Base-by-base conservation (phyloP, 805 yeast species). In the Lipomyces mesembrius region DNA sequence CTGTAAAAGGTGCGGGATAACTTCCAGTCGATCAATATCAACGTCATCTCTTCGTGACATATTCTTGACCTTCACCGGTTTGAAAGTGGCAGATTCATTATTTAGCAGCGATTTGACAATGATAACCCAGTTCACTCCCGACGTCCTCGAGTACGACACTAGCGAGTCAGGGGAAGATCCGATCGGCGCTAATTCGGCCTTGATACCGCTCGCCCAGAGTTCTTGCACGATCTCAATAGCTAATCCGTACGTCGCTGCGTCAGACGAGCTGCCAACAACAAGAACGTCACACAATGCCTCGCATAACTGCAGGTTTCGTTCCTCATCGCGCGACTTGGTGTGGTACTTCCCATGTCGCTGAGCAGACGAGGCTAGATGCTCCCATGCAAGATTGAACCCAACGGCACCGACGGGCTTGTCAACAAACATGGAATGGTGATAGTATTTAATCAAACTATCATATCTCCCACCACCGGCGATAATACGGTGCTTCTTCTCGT, bases 401-500 rank as follows among this genome's bases (percentile, higher is more conserved):
- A 93, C 98, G 0, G 92, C 97, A 62, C 83, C 84, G 82, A 60
- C 68, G 8, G 76, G 81, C 75, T 66, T 73, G 5, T 72, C 71
- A 17, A 72, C 68, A 22, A 78, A 70, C 9, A 85, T 78, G 0
- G 86, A 83, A 71, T 90, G 87, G 0, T 94, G 85, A 67, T 92
- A 83, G 20, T 87, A 82, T 2, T 85, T 80, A 14, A 92, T 85
- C 70, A 95, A 81, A 25, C 82, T 80, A 74, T 94, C 98, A 75
- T 92, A 95, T 63, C 99, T 81, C 2, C 99, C 99, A 57, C 99
- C 99, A 0, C 95, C 94, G 17, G 95, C 95, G 53, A 95, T 80
- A 39, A 88, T 81, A 12, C 73, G 59, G 69, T 53, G 75, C 80
- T 75, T 76, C 69, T 82, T 87, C 2, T 87, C 88, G 63, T 91